These are phyloP conservation scores for Sarcodon sp. DNA, from an alignment of 768 basidiomycete species.

Conservation along the genomic window DNA sequence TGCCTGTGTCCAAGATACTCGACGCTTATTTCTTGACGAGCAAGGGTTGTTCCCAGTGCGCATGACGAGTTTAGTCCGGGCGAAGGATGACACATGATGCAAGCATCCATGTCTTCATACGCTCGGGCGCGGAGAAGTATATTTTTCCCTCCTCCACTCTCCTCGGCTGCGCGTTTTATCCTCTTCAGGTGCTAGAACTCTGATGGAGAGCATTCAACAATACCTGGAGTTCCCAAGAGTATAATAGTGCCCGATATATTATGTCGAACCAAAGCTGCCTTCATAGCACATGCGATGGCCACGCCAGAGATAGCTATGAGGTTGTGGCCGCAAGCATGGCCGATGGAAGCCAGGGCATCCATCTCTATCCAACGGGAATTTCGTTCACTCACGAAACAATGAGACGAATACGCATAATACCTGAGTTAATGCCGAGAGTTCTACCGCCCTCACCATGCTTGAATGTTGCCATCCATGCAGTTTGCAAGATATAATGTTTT, in stretches of 20 bases:
- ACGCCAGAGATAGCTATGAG: constrained; percentile 70
- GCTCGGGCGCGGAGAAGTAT: constrained; percentile 56
- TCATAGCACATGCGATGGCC: constrained; percentile 58
- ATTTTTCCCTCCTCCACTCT: constrained; percentile 66
- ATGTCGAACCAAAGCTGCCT: constrained; percentile 44
- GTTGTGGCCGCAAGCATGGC: constrained; percentile 77
- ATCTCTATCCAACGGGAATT: constrained; percentile 26
- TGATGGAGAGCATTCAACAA: background rate
- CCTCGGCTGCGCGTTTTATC: constrained; percentile 40
- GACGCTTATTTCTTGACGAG: constrained; percentile 42
- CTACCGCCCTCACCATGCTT: constrained; percentile 52
- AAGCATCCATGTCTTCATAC: constrained; percentile 66
- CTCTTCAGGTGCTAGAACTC: background rate
- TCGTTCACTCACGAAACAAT: background rate
- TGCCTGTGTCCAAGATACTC: constrained; percentile 71
- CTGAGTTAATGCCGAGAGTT: constrained; percentile 65
- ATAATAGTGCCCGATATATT: constrained; percentile 57
- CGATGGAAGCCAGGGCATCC: constrained; percentile 24
- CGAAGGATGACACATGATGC: constrained; percentile 79
- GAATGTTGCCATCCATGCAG: constrained; percentile 67
- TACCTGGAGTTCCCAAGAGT: constrained; percentile 71
- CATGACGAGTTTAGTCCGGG: constrained; percentile 62
- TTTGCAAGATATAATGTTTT: constrained; percentile 47
- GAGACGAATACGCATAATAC: background rate
- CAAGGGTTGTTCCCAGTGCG: constrained; percentile 51